Base-by-base conservation (phyloP, 768 basidiomycete species). In the Hemileccinum impolitum region DNA sequence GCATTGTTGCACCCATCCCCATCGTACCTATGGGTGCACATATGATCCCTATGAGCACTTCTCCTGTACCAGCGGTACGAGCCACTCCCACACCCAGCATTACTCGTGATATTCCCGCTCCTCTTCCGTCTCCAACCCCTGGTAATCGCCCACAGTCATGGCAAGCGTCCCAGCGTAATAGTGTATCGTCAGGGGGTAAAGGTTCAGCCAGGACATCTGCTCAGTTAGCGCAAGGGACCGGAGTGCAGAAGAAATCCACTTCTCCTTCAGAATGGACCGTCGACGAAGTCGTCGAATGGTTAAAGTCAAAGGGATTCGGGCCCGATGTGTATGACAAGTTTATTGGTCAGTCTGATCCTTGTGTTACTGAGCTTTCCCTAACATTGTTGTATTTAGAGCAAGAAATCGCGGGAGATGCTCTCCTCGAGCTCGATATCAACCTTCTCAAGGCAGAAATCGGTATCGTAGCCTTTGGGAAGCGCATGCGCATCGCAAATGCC, bases 361-460 rank as follows among this genome's bases (percentile, higher is more conserved):
- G 13, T 8, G 14, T 15, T 8, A 8, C 43, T 11, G 3, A 1
- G 13, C 18, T 17, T 28, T 37, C 10, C 35, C 17, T 59, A 9
- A 62, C 35, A 2, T 23, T 15, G 7, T 19, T 39, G 3, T 45
- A 17, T 35, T 52, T 64, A 94, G 95, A 98, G 71, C 94, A 99
- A 82, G 96, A 99, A 72, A 98, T 99, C 46, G 90, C 94, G 0
- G 96, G 96, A 17, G 96, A 99, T 59, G 90, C 98, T 28, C 80
- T 99, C 7, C 82, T 98, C 47, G 95, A 96, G 60, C 86, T 98
- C 51, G 93, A 97, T 54, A 81, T 85, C 47, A 87, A 86, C 61
- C 76, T 96, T 14, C 84, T 99, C 59, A 98, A 98, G 72, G 76
- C 72, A 10, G 94, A 98, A 71, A 86, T 99, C 45, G 96, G 94